Evolutionary conservation across 2,329 filamentous ascomycete genomes (phyloP).

Genomic region (Venturia carpophila): DNA sequence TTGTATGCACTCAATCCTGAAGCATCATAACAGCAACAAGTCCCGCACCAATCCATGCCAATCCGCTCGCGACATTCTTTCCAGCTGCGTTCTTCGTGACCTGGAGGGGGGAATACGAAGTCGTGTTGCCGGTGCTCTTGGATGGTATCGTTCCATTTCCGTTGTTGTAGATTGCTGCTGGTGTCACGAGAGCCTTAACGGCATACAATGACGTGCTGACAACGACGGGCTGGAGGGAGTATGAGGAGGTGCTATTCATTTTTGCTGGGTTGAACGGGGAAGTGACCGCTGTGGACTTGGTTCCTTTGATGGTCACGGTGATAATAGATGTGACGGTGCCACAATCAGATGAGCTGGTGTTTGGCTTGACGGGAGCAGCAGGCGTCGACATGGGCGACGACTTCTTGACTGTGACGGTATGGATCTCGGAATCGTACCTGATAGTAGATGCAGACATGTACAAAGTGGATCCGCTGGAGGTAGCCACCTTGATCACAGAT

Average conservation of each 20-base stretch:
- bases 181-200: background rate
- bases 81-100: conserved; percentile 1
- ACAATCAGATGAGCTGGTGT: background rate
- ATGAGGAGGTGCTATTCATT: background rate
- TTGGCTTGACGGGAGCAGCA: background rate
- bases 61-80: background rate
- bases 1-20: background rate
- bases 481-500: background rate
- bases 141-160: background rate
- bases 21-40: background rate
- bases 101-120: conserved; percentile 8
- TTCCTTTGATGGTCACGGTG: background rate
- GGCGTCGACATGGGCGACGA: background rate
- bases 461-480: background rate
- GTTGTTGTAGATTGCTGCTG: background rate
- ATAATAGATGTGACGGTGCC: background rate
- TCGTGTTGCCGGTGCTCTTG: background rate
- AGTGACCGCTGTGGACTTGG: background rate
- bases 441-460: conserved; percentile 6
- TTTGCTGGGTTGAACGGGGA: background rate
- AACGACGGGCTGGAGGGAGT: background rate
- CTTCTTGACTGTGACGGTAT: background rate
- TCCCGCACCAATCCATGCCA: conserved; percentile 4
- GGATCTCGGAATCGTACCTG: background rate
- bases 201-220: background rate